phyloP scores from a whole-genome alignment of 2,329 filamentous ascomycete genomes.

The Celoporthe dispersa region DNA sequence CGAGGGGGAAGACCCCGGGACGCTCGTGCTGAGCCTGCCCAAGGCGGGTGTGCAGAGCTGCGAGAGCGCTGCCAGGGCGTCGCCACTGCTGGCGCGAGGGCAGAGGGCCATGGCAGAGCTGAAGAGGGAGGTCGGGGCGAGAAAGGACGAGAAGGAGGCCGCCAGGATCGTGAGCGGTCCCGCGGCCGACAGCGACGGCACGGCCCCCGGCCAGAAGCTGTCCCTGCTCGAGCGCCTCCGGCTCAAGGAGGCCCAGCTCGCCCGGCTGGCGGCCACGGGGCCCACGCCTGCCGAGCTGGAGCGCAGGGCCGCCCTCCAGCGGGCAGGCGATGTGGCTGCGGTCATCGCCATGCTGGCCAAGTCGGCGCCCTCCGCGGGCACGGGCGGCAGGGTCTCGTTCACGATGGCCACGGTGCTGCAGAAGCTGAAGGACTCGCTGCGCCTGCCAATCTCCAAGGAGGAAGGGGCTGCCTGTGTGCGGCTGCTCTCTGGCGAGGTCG shows the following conservation, averaged over 20 bases:
- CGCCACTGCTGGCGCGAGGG: slow-evolving; percentile 66
- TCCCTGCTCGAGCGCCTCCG: slow-evolving; percentile 77
- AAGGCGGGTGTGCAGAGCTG: slow-evolving; percentile 57
- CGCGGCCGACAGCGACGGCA: slow-evolving; percentile 46
- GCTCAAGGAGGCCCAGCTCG: slow-evolving; percentile 65
- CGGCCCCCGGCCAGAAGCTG: slow-evolving; percentile 51
- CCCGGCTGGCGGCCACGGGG: slow-evolving; percentile 47
- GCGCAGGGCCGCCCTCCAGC: slow-evolving; percentile 67
- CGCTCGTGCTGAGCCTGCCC: slow-evolving; percentile 62
- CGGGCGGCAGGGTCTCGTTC: slow-evolving; percentile 65
- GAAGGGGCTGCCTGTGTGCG: slow-evolving; percentile 56
- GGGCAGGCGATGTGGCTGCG: slow-evolving; percentile 69
- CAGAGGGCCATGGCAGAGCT: slow-evolving; percentile 72
- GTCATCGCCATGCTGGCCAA: slow-evolving; percentile 70
- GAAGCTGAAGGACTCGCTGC: slow-evolving; percentile 70
- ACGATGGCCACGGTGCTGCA: slow-evolving; percentile 65
- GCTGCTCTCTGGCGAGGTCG: slow-evolving; percentile 58
- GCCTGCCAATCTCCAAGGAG: slow-evolving; percentile 56
- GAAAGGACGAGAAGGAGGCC: slow-evolving; percentile 51
- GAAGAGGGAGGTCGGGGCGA: slow-evolving; percentile 62
- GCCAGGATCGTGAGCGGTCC: slow-evolving; percentile 34
- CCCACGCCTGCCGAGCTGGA: slow-evolving; percentile 60
- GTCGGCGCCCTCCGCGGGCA: slow-evolving; percentile 46
- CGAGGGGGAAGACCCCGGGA: slow-evolving; percentile 39
- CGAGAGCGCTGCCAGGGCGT: slow-evolving; percentile 55